Base-by-base conservation (phyloP, 1,139 yeast species). In the Eremothecium cymbalariae region DNA sequence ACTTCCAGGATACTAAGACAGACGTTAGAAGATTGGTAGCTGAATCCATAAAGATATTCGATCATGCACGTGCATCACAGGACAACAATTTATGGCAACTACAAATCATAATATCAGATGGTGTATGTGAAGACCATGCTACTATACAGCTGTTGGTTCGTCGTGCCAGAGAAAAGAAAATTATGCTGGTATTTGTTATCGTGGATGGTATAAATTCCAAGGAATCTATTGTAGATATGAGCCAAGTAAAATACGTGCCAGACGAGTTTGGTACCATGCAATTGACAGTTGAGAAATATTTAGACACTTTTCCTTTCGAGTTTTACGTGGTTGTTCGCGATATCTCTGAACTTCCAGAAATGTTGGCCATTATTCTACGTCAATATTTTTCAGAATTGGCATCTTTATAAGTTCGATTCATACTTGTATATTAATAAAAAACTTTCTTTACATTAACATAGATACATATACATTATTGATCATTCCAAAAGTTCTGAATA, bases 231-330 rank as follows among this genome's bases (percentile, higher is more conserved):
- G 64, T 90, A 64, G 96, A 90, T 48, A 86, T 93, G 95, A 81
- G 79, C 40, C 96, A 90, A 63, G 98, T 88, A 22, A 74, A 70
- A 40, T 93, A 88, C 52, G 67, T 72, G 12, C 76, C 83, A 23
- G 80, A 77, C 44, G 67, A 62, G n/a, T 66, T 68, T 33, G 96
- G 96, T 3, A 72, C 72, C 38, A 70, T 76, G 74, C 72, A 72
- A 29, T 65, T 93, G 45, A 72, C 80, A 55, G 93, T 93, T 42
- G 80, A 76, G 41, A 81, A 79, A 50, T 93, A 93, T 51, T 69
- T 93, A 61, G 96, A 90, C 48, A 74, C 83, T 17, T 93, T 93
- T 75, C 97, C 98, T 48, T 93, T 93, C 61, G 97, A 93, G 54
- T 90, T 82, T 57, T 93, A 88, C 52, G 95, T 90, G 41, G 90